Evolutionary conservation across 2,329 filamentous ascomycete species (phyloP).

Genomic region (Ophiostoma sp.): DNA sequence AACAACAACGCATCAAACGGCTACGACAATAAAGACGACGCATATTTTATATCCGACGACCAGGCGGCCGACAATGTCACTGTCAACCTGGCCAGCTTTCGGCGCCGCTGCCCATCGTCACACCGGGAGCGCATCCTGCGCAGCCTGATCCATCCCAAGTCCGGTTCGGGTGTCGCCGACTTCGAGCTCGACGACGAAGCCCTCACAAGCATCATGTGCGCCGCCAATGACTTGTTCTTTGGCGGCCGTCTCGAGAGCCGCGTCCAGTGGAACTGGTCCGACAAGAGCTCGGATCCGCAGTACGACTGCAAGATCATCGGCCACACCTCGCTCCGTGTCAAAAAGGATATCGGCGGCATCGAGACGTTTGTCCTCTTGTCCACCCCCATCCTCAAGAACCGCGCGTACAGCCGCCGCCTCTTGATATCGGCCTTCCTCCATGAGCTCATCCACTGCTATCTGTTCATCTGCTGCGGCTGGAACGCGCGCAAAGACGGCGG

Average conservation of each 20-base stretch:
- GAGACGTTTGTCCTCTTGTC: slow-evolving; percentile 60
- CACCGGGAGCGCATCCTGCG: slow-evolving; percentile 54
- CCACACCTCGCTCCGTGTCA: slow-evolving; percentile 55
- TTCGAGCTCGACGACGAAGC: slow-evolving; percentile 54
- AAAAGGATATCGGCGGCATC: slow-evolving; percentile 44
- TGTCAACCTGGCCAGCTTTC: slow-evolving; percentile 42
- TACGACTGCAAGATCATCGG: slow-evolving; percentile 55
- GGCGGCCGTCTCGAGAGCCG: slow-evolving; percentile 49
- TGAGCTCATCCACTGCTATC: slow-evolving; percentile 61
- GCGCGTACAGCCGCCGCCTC: slow-evolving; percentile 53
- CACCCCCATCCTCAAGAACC: slow-evolving; percentile 51
- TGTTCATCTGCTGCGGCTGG: slow-evolving; percentile 58
- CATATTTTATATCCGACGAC: slow-evolving; percentile 40
- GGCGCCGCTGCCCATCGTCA: slow-evolving; percentile 44
- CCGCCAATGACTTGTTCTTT: slow-evolving; percentile 60
- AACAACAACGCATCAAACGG: no score
- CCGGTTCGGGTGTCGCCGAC: slow-evolving; percentile 41
- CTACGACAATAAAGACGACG: no score
- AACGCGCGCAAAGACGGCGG: slow-evolving; percentile 51
- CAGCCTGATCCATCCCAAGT: slow-evolving; percentile 50
- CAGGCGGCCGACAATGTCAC: slow-evolving; percentile 47
- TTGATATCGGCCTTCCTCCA: slow-evolving; percentile 61
- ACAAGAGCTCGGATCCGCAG: slow-evolving; percentile 41
- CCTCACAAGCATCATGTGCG: slow-evolving; percentile 53
- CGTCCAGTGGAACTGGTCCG: slow-evolving; percentile 59